Percentiles rank a stretch among this genome's conserved stretches.
Evolutionary conservation across 192 early-diverging fungal species (phyloP).

Genomic region (Coemansia sp.): DNA sequence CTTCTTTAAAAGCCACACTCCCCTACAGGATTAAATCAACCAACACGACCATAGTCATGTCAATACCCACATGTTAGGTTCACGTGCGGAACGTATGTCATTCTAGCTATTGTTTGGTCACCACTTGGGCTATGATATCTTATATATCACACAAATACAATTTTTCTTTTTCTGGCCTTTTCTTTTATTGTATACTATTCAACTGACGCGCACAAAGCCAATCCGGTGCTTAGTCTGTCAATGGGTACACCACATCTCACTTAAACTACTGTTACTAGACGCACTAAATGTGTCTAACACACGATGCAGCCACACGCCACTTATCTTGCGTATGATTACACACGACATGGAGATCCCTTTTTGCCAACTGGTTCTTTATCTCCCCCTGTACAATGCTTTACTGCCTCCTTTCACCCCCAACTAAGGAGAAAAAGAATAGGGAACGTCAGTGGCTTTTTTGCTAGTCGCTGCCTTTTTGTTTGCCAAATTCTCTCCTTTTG

Average conservation of each 20-base stretch:
- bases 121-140: not conserved
- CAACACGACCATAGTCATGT: not conserved
- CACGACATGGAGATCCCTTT: not conserved
- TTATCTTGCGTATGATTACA: not conserved
- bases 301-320: constrained; percentile 1
- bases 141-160: not conserved
- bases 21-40: not conserved
- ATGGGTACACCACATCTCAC: not conserved
- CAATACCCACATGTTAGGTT: not conserved
- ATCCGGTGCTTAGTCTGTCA: not conserved
- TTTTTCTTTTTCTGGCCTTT: too few relatives aligned
- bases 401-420: not conserved
- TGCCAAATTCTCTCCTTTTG: not conserved
- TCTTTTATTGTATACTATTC: not conserved
- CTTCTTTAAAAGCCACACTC: not conserved
- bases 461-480: not conserved
- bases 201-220: not conserved
- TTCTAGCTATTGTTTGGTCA: not conserved
- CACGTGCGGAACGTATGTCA: not conserved
- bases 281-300: not conserved
- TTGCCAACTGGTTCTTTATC: not conserved
- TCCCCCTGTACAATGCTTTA: constrained; percentile 3
- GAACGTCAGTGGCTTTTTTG: not conserved
- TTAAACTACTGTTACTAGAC: not conserved
- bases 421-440: not conserved